Percentiles rank a stretch among this genome's conserved stretches.
Evolutionary conservation across 225 moss, liverwort and hornwort species (phyloP).

Genomic region (Polytrichum formosum): DNA sequence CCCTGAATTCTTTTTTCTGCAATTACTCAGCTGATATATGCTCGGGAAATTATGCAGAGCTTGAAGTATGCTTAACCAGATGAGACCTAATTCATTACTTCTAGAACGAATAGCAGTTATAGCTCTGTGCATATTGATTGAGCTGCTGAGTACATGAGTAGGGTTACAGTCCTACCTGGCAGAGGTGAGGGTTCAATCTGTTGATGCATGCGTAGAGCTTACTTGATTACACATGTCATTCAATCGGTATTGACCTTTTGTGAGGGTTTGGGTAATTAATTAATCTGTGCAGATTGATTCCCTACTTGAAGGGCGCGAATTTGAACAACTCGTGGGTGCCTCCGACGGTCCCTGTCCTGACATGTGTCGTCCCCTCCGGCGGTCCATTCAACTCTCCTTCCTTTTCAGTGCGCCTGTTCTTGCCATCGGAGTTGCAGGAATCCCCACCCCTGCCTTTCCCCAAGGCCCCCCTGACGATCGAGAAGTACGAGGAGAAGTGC

Average conservation of each 20-base stretch:
- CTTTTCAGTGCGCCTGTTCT: slow-evolving; percentile 47
- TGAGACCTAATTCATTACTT: not conserved
- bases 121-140: not conserved
- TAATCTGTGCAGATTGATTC: slow-evolving; percentile 33
- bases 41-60: too few species aligned
- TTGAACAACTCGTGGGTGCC: slow-evolving; percentile 36
- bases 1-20: too few species aligned
- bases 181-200: not conserved
- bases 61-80: too few species aligned
- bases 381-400: slow-evolving; percentile 62
- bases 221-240: too few species aligned
- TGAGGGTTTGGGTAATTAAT: not conserved
- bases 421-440: slow-evolving; percentile 23
- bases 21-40: too few species aligned
- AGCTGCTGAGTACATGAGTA: not conserved
- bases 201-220: not conserved
- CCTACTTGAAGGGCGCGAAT: slow-evolving; percentile 46
- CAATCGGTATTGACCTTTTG: not conserved
- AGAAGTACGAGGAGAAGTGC: slow-evolving; percentile 31
- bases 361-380: slow-evolving; percentile 52
- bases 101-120: not conserved
- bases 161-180: not conserved
- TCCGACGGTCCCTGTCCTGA: slow-evolving; percentile 49
- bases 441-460: slow-evolving; percentile 43
- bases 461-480: slow-evolving; percentile 33